Percentiles rank a stretch among this genome's conserved stretches.
These are phyloP conservation scores for Solanum acaule DNA, from an alignment of 257 asterid genomes.

Conservation along the genomic window DNA sequence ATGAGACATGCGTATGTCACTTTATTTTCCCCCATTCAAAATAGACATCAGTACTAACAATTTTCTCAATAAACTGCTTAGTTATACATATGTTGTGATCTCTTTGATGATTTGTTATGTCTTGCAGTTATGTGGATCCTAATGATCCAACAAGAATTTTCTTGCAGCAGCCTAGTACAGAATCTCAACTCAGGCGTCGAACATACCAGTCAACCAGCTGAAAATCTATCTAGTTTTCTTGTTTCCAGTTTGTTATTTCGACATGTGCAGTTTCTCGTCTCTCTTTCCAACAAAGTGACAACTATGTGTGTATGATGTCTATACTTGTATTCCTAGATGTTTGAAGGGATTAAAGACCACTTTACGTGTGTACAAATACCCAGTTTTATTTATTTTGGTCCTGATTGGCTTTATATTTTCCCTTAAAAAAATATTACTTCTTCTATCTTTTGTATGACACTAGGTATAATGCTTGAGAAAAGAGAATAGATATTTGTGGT, in stretches of 20 bases:
- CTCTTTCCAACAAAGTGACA: background rate
- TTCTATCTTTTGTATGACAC: no score
- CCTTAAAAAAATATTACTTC: no score
- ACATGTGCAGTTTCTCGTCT: background rate
- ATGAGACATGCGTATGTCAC: constrained; percentile 75
- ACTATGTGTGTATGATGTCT: background rate
- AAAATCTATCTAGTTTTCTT: constrained; percentile 13
- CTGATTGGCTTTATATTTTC: no score
- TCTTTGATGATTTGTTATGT: background rate
- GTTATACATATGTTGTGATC: background rate
- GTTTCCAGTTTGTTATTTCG: background rate
- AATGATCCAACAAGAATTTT: constrained; percentile 85
- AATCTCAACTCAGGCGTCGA: constrained; percentile 86
- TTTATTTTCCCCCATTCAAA: no score
- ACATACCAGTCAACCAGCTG: constrained; percentile 47
- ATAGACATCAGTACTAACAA: background rate
- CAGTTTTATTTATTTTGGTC: no score
- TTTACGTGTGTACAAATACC: background rate
- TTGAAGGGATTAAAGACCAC: background rate
- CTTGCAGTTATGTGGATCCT: constrained; percentile 87
- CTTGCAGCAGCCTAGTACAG: constrained; percentile 86
- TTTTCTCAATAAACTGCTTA: background rate
- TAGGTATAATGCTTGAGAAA: background rate
- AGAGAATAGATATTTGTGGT: background rate
- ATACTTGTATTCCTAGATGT: background rate